These are phyloP conservation scores for Aspergillus transmontanensis DNA, from an alignment of 2,329 filamentous ascomycete genomes.

Conservation along the genomic window DNA sequence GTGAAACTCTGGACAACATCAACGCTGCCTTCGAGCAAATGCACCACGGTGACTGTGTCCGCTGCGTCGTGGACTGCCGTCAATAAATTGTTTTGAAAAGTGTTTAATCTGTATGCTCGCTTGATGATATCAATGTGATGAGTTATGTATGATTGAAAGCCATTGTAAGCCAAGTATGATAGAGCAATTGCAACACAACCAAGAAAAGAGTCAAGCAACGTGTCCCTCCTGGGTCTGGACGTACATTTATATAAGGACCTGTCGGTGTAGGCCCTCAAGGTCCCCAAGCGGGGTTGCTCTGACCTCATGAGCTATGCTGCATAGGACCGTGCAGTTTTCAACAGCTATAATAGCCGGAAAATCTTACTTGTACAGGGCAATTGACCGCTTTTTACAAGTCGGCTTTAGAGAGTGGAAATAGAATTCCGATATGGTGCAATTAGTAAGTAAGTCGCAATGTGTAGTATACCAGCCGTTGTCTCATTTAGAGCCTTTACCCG, in stretches of 20 bases:
- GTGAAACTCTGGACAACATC: conserved; percentile 78
- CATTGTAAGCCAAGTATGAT: neutral
- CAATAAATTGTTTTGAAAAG: conserved; percentile 10
- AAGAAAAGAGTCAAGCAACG: neutral
- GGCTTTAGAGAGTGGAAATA: too few relatives aligned
- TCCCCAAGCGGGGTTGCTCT: conserved; percentile 4
- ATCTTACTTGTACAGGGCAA: neutral
- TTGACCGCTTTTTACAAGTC: too few relatives aligned
- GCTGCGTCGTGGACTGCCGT: conserved; percentile 76
- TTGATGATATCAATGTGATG: conserved; percentile 1
- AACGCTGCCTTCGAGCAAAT: conserved; percentile 90
- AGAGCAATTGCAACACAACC: neutral
- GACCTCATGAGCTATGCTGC: neutral
- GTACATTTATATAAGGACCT: neutral
- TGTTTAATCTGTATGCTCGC: conserved; percentile 3
- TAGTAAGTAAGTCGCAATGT: too few relatives aligned
- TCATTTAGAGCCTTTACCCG: too few relatives aligned
- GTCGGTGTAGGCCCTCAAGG: neutral
- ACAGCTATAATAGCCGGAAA: neutral
- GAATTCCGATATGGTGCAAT: too few relatives aligned
- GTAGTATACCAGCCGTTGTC: too few relatives aligned
- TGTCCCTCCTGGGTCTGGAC: neutral
- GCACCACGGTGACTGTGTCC: conserved; percentile 96
- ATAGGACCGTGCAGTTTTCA: neutral
- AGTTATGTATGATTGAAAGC: neutral